These are phyloP conservation scores for Triangularia setosa DNA, from an alignment of 2,329 filamentous ascomycete genomes.

Conservation along the genomic window DNA sequence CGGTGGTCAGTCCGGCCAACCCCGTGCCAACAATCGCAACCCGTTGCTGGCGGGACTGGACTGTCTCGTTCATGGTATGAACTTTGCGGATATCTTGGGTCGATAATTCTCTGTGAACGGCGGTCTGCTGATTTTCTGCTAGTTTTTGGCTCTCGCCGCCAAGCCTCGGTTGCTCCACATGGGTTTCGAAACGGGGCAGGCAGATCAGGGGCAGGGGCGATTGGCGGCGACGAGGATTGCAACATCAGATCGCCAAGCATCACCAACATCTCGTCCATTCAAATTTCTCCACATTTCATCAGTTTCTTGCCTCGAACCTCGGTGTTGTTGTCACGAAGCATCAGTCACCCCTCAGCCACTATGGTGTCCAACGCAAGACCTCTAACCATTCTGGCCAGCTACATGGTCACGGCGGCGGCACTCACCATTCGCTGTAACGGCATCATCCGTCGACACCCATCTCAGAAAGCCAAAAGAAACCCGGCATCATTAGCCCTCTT, in stretches of 20 bases:
- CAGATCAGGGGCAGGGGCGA: not conserved
- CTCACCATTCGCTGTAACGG: not conserved
- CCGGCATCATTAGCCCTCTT: not conserved
- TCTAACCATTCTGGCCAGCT: not conserved
- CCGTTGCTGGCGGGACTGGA: not conserved
- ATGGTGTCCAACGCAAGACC: not conserved
- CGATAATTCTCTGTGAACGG: not conserved
- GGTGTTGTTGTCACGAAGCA: too few relatives aligned
- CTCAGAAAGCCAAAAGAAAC: not conserved
- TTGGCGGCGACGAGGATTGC: not conserved
- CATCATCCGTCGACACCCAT: not conserved
- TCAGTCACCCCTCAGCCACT: not conserved
- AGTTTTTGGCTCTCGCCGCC: not conserved
- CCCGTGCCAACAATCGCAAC: constrained; percentile 10
- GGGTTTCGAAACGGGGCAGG: not conserved
- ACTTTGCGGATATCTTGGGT: not conserved
- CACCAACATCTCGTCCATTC: not conserved
- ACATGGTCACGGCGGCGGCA: not conserved
- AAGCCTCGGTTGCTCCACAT: constrained; percentile 1
- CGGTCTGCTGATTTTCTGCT: not conserved
- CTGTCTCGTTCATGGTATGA: not conserved
- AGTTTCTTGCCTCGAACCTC: not conserved
- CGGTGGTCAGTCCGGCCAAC: constrained; percentile 9
- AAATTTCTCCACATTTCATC: not conserved
- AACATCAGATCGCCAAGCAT: not conserved